These are phyloP conservation scores for Fragilariopsis cylindrus DNA, from an alignment of 108 stramenopile genomes.

Conservation along the genomic window DNA sequence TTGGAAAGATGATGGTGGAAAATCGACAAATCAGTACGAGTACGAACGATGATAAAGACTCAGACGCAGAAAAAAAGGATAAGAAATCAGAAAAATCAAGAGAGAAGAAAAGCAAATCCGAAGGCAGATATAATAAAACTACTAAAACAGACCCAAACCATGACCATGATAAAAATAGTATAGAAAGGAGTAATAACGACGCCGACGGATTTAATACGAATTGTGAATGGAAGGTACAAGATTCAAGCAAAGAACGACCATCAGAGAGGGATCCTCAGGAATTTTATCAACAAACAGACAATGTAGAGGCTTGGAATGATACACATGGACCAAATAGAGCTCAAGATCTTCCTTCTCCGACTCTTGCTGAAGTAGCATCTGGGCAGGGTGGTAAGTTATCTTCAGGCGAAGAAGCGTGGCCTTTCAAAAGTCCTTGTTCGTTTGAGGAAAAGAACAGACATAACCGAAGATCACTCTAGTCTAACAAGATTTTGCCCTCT, in stretches of 20 bases:
- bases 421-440: conserved; percentile 19
- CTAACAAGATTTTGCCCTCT: not conserved
- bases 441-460: conserved; percentile 13
- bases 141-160: not conserved
- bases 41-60: not conserved
- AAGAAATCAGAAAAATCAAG: not conserved
- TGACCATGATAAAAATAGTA: no score
- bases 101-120: not conserved
- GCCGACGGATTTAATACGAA: not conserved
- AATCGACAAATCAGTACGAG: not conserved
- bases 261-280: conserved; percentile 22
- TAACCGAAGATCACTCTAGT: not conserved
- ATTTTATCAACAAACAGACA: conserved; percentile 21
- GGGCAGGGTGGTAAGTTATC: conserved; percentile 7
- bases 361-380: conserved; percentile 14
- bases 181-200: not conserved
- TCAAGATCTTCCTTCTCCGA: conserved; percentile 25
- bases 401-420: conserved; percentile 22
- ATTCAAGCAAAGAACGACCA: not conserved
- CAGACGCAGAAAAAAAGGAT: not conserved
- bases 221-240: not conserved
- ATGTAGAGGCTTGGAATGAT: conserved; percentile 19
- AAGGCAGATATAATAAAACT: not conserved
- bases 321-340: conserved; percentile 12
- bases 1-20: not conserved